Evolutionary conservation across 441 rosid species (phyloP), one percentile per base, ranked within the genome.

Genomic region (Euphorbia corollata): DNA sequence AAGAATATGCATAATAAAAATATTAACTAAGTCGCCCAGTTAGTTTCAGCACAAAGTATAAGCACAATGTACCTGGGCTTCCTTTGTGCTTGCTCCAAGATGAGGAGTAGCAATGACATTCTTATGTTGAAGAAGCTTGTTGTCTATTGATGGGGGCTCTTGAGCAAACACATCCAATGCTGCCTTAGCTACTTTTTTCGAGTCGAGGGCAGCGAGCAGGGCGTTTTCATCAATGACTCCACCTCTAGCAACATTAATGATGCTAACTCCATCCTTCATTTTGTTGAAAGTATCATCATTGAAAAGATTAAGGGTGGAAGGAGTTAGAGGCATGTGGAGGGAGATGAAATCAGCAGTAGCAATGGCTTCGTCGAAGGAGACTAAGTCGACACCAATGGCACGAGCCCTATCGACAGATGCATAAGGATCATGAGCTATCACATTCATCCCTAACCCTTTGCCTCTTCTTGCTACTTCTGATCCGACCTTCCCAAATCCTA

Each of bases 151-250:
- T 24, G 96, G 98, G 0, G 98, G 97, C 77, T 93, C 97, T 75
- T 71, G 78, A 0, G 85, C 81, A 77, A 92, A 92, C 41, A 90
- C 97, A 76, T 92, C 98, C 53, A 93, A 91, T 16, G 98, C 97
- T 8, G 97, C 97, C 84, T 88, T 97, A 75, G 96, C 90, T 61
- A 88, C 94, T 69, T 77, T 78, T 12, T 94, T 94, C 69, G 90
- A 41, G 71, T 90, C 92, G 50, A 92, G 72, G 19, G 98, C 97
- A 71, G 89, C 82, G 38, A 90, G 92, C 3, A 92, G 78, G 22
- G 97, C 97, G 2, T 88, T 91, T 76, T 92, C 98, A 63, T 92
- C 98, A 45, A 92, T 88, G 39, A 90, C 98, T 41, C 97, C 98
- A 13, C 98, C 98, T 67, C 98, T 86, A 36, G 98, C 96, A 70